Percentiles rank a stretch among this genome's conserved stretches.
Evolutionary conservation across 140 eudicot genomes (phyloP).

Genomic region (Senecio squalidus): DNA sequence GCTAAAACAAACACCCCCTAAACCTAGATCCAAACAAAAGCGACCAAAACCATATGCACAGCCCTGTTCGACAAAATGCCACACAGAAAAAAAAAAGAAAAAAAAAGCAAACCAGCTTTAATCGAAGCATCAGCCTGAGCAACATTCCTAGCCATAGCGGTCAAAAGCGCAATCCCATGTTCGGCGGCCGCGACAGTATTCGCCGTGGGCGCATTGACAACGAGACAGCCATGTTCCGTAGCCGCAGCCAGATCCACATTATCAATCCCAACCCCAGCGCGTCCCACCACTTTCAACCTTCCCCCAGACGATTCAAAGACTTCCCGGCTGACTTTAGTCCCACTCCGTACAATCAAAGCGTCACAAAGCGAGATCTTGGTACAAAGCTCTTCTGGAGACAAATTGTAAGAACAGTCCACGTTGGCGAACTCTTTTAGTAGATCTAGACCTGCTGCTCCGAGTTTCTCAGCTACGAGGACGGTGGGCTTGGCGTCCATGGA

Average conservation of each 20-base stretch:
- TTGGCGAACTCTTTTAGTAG: constrained; percentile 75
- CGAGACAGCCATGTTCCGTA: constrained; percentile 95
- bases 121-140: constrained; percentile 99
- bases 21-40: constrained; percentile 5
- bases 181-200: constrained; percentile 99
- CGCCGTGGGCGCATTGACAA: constrained; percentile 96
- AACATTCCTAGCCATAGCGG: constrained; percentile 92
- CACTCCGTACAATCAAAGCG: constrained; percentile 92
- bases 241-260: constrained; percentile 99
- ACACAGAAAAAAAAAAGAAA: background rate
- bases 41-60: constrained; percentile 4
- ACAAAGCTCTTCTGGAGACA: constrained; percentile 89
- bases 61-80: constrained; percentile 28
- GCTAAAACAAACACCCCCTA: background rate
- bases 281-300: constrained; percentile 85
- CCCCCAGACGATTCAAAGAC: constrained; percentile 90
- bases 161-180: constrained; percentile 87
- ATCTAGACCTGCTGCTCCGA: constrained; percentile 79
- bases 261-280: constrained; percentile 99
- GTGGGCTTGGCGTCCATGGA: constrained; percentile 84
- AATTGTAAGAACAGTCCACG: constrained; percentile 89
- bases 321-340: constrained; percentile 88
- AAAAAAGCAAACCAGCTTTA: constrained; percentile 62
- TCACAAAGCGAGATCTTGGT: constrained; percentile 97
- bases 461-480: constrained; percentile 85